Evolutionary conservation across 495 filamentous ascomycete species (phyloP).

Genomic region (Immersiella caudata): DNA sequence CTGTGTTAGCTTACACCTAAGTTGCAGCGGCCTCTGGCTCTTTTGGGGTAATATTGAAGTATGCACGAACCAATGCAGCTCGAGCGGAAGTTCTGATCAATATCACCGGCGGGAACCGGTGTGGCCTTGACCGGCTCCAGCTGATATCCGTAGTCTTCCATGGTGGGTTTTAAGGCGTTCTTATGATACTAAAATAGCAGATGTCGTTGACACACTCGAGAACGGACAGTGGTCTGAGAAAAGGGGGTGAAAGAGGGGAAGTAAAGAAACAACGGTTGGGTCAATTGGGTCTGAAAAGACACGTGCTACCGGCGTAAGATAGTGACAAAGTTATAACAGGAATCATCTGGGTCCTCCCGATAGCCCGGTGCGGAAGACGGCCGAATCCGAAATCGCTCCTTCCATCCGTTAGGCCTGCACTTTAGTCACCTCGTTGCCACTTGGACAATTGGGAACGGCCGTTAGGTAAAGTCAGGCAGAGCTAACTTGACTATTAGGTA

Average conservation of each 20-base stretch:
- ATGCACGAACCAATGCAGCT: slow-evolving; percentile 64
- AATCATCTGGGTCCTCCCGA: slow-evolving; percentile 9
- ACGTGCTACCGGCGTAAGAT: slow-evolving; percentile 10
- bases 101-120: slow-evolving; percentile 57
- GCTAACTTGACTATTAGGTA: not conserved
- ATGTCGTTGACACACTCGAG: no score
- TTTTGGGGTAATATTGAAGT: not conserved
- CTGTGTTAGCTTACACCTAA: not conserved
- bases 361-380: slow-evolving; percentile 24
- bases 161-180: not conserved
- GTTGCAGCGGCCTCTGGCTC: not conserved
- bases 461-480: not conserved
- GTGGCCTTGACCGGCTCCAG: slow-evolving; percentile 52
- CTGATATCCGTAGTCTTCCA: slow-evolving; percentile 48
- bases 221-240: no score
- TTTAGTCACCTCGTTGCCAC: not conserved
- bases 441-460: not conserved
- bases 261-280: not conserved
- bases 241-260: not conserved
- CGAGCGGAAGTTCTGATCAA: slow-evolving; percentile 72
- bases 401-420: not conserved
- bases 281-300: not conserved
- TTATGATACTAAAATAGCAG: not conserved
- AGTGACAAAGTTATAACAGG: slow-evolving; percentile 18
- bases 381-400: slow-evolving; percentile 28